Conservation (phyloP, 805 yeast genomes). For the Candida qinlingensis region DNA sequence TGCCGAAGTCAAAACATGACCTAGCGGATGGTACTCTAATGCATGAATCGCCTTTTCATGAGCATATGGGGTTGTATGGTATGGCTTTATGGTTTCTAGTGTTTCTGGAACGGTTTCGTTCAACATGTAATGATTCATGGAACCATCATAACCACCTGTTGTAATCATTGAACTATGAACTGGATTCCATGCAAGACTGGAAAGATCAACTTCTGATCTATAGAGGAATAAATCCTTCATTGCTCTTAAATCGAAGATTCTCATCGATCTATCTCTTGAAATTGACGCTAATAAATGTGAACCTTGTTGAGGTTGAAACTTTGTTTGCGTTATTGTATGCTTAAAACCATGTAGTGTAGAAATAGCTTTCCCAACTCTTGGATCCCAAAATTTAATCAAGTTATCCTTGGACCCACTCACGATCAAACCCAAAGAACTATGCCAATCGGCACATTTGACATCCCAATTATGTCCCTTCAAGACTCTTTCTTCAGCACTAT, state of each 20-base stretch:
- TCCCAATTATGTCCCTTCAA: slow-evolving; percentile 98
- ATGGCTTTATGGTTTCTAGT: slow-evolving; percentile 36
- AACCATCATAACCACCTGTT: slow-evolving; percentile 87
- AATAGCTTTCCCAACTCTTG: slow-evolving; percentile 68
- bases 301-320: slow-evolving; percentile 66
- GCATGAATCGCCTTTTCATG: slow-evolving; percentile 92
- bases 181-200: slow-evolving; percentile 92
- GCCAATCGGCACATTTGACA: slow-evolving; percentile 97
- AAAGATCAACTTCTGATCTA: slow-evolving; percentile 79
- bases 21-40: slow-evolving; percentile 88
- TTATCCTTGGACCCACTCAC: slow-evolving; percentile 96
- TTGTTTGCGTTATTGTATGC: slow-evolving; percentile 83
- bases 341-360: slow-evolving; percentile 87
- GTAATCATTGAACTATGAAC: slow-evolving; percentile 72
- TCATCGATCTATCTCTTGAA: slow-evolving; percentile 81
- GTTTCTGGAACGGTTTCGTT: slow-evolving; percentile 36
- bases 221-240: slow-evolving; percentile 73
- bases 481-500: slow-evolving; percentile 74
- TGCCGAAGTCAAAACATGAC: slow-evolving; percentile 86
- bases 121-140: slow-evolving; percentile 71
- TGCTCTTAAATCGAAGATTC: slow-evolving; percentile 82
- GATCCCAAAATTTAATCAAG: slow-evolving; percentile 92
- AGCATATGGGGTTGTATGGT: slow-evolving; percentile 76
- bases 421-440: slow-evolving; percentile 76
- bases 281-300: slow-evolving; percentile 82